Base-by-base conservation (phyloP, 129 eudicot species). In the Sambucus nigra region DNA sequence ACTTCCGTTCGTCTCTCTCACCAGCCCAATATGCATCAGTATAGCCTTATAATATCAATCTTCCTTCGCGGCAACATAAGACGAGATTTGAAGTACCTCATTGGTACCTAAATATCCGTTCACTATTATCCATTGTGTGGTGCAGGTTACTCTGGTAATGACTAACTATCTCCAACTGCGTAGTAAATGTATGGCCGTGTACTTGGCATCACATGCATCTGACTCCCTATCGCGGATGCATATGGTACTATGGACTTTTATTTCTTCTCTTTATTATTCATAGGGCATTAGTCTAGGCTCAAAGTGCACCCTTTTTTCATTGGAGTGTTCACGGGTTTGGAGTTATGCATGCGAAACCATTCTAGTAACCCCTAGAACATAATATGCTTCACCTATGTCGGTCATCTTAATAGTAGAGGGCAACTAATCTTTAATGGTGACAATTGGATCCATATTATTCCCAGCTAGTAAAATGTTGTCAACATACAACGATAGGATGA, bases 371-470 rank as follows among this genome's bases (percentile, higher is more conserved):
- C 63, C 21, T 2, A 58, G n/a, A 5, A 41, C 51, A 58, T 39
- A 58, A 20, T 15, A 10, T 7, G 51, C 33, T 0, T 58, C 63
- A 22, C 63, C 51, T 33, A 58, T 41, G 10, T 58, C 63, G 51
- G 40, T 58, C 33, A 58, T 58, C 10, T 58, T 35, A 40, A 58
- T n/a, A 58, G 9, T n/a, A 0, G 47, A 33, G 47, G 63, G 41
- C 16, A 21, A 17, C 21, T 27, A 40, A 3, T 39, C 12, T 24
- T 58, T 40, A 20, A 28, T 23, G 22, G 47, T 22, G 14, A 8
- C 5, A 3, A 58, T 23, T 20, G 35, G 16, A 3, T 24, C 10
- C 11, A 16, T 58, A 14, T 40, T 22, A 42, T 41, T 58, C 6
- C 31, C 27, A 4, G 35, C 51, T 18, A 58, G 16, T 24, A 58